These are phyloP conservation scores for Artemisia annua DNA, from an alignment of 129 eudicot genomes.

Conservation along the genomic window DNA sequence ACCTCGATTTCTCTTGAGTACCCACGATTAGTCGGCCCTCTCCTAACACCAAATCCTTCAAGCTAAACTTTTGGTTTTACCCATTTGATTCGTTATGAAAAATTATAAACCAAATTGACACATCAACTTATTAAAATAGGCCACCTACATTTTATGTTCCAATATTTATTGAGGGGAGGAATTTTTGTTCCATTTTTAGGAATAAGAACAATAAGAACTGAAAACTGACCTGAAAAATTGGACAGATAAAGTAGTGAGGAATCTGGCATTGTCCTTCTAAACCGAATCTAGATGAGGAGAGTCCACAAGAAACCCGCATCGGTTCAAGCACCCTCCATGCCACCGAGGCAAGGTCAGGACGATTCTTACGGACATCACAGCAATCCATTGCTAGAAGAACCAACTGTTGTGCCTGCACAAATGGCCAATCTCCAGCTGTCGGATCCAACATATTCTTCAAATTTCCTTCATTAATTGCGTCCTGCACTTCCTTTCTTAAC, in stretches of 20 bases:
- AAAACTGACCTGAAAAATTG: conserved; percentile 83
- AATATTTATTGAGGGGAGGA: neutral
- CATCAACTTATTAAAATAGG: neutral
- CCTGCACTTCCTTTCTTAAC: conserved; percentile 63
- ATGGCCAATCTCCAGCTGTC: conserved; percentile 98
- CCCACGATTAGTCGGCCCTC: too few relatives aligned
- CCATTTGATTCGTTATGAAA: too few relatives aligned
- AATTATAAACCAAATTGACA: neutral
- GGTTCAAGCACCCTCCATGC: conserved; percentile 90
- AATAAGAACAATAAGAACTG: neutral
- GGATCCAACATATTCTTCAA: conserved; percentile 66
- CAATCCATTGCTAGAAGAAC: conserved; percentile 76
- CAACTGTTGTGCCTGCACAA: conserved; percentile 89
- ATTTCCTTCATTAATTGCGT: conserved; percentile 64
- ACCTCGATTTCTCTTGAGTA: too few relatives aligned
- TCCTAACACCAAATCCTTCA: too few relatives aligned
- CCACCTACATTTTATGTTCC: neutral
- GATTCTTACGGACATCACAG: conserved; percentile 48
- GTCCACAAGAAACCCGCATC: conserved; percentile 75
- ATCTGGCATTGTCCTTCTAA: conserved; percentile 49
- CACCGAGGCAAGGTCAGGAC: conserved; percentile 82
- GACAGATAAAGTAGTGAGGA: conserved; percentile 78
- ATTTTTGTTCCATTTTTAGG: neutral
- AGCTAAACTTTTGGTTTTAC: too few relatives aligned
- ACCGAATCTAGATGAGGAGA: conserved; percentile 42